Conservation (phyloP, 306 rosid species). For the Phaseolus lunatus region DNA sequence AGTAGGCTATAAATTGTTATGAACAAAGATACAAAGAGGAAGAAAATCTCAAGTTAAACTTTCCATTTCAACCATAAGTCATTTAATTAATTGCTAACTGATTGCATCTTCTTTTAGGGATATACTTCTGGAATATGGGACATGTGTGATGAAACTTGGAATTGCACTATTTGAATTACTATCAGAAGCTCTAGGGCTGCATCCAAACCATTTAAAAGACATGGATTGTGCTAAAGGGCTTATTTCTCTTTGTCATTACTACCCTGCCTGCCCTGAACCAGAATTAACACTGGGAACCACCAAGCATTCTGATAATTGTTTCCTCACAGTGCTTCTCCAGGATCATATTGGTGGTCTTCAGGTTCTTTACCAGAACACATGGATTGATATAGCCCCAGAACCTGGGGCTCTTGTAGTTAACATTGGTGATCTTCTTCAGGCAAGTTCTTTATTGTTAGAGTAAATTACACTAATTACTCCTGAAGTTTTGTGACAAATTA, state of each 20-base stretch:
- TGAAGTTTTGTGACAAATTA: too few species aligned
- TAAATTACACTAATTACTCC: too few species aligned
- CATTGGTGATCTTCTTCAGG: constrained; percentile 37
- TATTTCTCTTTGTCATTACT: constrained; percentile 4
- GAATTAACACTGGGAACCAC: constrained; percentile 33
- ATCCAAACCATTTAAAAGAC: constrained; percentile 26
- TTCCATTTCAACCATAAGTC: too few species aligned
- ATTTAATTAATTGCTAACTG: too few species aligned
- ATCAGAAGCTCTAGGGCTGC: constrained; percentile 43
- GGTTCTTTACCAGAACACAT: not conserved
- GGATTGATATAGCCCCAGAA: constrained; percentile 26
- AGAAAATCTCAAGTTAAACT: too few species aligned
- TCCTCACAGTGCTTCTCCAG: constrained; percentile 36
- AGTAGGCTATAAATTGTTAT: too few species aligned
- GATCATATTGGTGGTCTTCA: constrained; percentile 43
- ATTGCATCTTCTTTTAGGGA: constrained; percentile 10
- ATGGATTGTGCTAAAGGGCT: constrained; percentile 35
- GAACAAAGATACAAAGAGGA: too few species aligned
- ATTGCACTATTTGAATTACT: constrained; percentile 7
- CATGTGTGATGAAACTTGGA: constrained; percentile 14
- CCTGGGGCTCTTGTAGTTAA: constrained; percentile 38
- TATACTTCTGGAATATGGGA: constrained; percentile 41
- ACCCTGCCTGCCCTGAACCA: constrained; percentile 41
- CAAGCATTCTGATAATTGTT: constrained; percentile 27
- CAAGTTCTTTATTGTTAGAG: not conserved